A percentile compares a stretch with the other conserved stretches of the same genome.
These are phyloP conservation scores for Protea cynaroides DNA, from an alignment of 164 flowering plant species.

Conservation along the genomic window DNA sequence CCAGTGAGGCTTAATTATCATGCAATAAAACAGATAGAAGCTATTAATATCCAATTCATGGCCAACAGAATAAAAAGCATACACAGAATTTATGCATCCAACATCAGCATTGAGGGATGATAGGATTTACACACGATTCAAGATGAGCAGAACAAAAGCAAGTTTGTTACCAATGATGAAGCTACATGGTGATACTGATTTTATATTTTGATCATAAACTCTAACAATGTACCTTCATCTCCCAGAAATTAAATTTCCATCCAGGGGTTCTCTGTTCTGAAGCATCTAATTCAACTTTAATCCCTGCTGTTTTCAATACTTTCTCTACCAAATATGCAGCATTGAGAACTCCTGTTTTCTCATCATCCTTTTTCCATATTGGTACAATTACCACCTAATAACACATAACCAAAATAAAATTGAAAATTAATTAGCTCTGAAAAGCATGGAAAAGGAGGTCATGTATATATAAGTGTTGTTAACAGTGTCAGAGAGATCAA, in stretches of 20 bases:
- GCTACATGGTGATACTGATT: neutral
- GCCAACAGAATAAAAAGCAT: too few relatives aligned
- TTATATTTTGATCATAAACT: neutral
- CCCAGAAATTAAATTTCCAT: conserved; percentile 99
- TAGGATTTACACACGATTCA: too few relatives aligned
- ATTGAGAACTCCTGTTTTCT: conserved; percentile 55
- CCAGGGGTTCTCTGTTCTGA: conserved; percentile 92
- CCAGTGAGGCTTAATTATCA: neutral
- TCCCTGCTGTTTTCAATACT: conserved; percentile 50
- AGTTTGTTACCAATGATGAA: neutral
- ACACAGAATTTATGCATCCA: too few relatives aligned
- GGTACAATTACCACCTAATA: conserved; percentile 82
- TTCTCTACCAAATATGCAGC: conserved; percentile 65
- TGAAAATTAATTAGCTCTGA: neutral
- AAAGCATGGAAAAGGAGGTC: neutral
- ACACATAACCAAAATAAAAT: conserved; percentile 2
- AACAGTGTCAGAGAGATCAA: too few relatives aligned
- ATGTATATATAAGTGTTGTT: neutral
- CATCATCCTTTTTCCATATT: conserved; percentile 81
- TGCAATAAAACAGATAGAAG: neutral
- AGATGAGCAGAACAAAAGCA: too few relatives aligned
- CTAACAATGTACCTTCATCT: conserved; percentile 70
- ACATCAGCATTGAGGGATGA: too few relatives aligned
- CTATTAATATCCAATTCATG: too few relatives aligned
- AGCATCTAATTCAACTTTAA: conserved; percentile 78